Evolutionary conservation across 352 stramenopile species (phyloP).

Genomic region (Globisporangium viniferum): DNA sequence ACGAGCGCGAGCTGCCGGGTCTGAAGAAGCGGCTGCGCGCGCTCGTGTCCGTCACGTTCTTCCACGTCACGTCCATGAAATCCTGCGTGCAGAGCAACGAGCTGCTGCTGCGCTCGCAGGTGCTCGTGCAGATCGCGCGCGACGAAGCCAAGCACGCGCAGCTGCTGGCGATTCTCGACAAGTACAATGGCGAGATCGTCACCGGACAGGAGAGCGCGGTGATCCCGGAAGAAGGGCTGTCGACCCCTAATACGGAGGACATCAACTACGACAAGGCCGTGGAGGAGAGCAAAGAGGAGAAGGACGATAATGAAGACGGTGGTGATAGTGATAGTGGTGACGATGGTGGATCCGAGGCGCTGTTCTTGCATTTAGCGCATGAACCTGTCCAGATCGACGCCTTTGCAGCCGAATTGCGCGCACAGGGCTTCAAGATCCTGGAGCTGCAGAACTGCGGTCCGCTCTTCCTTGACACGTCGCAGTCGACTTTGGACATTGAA

Average conservation of each 20-base stretch:
- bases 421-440: conserved; percentile 35
- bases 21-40: conserved; percentile 57
- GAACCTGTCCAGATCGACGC: conserved; percentile 39
- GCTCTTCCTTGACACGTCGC: conserved; percentile 60
- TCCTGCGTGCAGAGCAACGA: conserved; percentile 66
- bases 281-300: conserved; percentile 3
- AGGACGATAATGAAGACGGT: neutral
- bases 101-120: conserved; percentile 57
- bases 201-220: conserved; percentile 29
- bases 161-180: conserved; percentile 28
- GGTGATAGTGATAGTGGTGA: conserved; percentile 2
- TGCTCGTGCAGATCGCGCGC: conserved; percentile 38
- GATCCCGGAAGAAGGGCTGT: conserved; percentile 26
- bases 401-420: conserved; percentile 37
- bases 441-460: conserved; percentile 58
- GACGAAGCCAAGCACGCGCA: conserved; percentile 20
- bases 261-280: conserved; percentile 20
- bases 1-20: conserved; percentile 40
- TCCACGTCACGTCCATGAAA: conserved; percentile 67
- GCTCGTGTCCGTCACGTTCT: conserved; percentile 74
- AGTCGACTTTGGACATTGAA: conserved; percentile 62
- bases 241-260: conserved; percentile 22
- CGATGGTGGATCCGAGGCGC: neutral
- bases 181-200: conserved; percentile 36
- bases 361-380: conserved; percentile 54